phyloP scores from a whole-genome alignment of 208 protist species.

The Angomonas ambiguus region DNA sequence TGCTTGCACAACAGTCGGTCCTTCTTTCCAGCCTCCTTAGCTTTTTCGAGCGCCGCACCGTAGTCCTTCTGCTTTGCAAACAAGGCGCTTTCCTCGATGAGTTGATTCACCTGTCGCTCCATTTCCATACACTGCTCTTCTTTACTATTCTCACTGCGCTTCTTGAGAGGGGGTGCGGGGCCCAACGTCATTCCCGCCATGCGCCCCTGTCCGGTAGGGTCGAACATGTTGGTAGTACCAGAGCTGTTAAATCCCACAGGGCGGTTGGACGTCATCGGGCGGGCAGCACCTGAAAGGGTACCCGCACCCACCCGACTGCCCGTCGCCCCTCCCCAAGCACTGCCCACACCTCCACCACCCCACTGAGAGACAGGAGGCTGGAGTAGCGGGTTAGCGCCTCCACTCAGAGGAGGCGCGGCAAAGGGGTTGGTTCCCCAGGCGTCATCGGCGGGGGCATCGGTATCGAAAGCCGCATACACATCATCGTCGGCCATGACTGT shows the following conservation, averaged over 20 bases:
- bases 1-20: conserved; percentile 91
- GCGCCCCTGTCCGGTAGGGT: conserved; percentile 68
- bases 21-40: conserved; percentile 92
- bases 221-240: conserved; percentile 54
- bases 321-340: conserved; percentile 53
- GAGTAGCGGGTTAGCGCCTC: conserved; percentile 67
- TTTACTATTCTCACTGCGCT: conserved; percentile 84
- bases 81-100: conserved; percentile 94
- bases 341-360: conserved; percentile 46
- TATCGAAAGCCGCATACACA: conserved; percentile 75
- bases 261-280: conserved; percentile 93
- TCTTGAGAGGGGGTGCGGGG: conserved; percentile 88
- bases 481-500: conserved; percentile 50
- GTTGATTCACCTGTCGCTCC: conserved; percentile 90
- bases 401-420: conserved; percentile 19
- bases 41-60: conserved; percentile 90
- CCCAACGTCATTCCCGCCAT: conserved; percentile 66
- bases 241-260: conserved; percentile 81
- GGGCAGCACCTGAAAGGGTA: conserved; percentile 41
- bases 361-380: conserved; percentile 80
- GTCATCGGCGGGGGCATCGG: conserved; percentile 29
- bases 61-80: conserved; percentile 84
- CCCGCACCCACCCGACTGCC: conserved; percentile 63
- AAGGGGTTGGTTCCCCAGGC: conserved; percentile 32
- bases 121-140: conserved; percentile 92